Evolutionary conservation across 306 rosid genomes (phyloP).

Genomic region (Sechiopsis laciniata): DNA sequence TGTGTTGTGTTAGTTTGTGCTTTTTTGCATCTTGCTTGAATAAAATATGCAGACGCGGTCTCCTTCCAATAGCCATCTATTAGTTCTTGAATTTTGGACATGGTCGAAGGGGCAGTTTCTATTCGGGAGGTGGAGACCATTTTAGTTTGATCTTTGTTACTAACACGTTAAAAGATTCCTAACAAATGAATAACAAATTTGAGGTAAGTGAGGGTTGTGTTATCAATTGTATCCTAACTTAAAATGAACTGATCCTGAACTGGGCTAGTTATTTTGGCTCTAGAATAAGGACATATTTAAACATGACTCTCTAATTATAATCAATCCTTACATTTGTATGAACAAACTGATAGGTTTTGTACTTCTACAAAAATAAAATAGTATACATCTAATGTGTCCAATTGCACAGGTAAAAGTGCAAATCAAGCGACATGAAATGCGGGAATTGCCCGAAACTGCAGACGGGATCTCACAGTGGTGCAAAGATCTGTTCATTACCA

Average conservation of each 20-base stretch:
- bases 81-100: not conserved
- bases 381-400: not conserved
- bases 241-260: not conserved
- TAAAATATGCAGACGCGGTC: not conserved
- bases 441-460: conserved; percentile 65
- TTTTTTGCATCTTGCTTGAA: not conserved
- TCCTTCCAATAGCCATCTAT: not conserved
- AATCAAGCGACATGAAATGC: conserved; percentile 57
- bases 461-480: conserved; percentile 86
- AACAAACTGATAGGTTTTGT: conserved; percentile 5
- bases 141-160: not conserved
- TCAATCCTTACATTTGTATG: conserved; percentile 2
- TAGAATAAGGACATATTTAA: conserved; percentile 9
- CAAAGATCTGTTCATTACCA: conserved; percentile 57
- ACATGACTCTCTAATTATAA: not conserved
- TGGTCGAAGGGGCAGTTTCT: not conserved
- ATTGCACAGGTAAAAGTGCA: conserved; percentile 56
- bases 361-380: not conserved
- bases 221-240: not conserved
- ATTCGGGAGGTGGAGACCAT: not conserved
- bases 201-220: not conserved
- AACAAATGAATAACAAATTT: not conserved
- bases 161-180: not conserved
- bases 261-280: not conserved
- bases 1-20: not conserved